Base-by-base conservation (phyloP, 2,329 filamentous ascomycete genomes). In the Gaeumannomyces tritici region DNA sequence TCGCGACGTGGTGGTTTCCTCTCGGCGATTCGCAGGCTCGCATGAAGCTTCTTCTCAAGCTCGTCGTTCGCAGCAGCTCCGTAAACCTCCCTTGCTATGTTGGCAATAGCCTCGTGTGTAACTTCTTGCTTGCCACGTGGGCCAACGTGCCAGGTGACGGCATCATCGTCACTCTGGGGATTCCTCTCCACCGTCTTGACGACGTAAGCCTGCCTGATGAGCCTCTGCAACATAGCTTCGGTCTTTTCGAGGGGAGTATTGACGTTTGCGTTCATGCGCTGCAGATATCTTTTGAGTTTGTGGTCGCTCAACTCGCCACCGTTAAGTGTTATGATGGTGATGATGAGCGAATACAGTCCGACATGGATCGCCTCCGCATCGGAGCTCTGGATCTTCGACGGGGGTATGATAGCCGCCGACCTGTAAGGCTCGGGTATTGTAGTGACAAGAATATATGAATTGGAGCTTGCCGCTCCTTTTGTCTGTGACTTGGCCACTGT, bases 61-160 rank as follows among this genome's bases (percentile, higher is more conserved):
- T 86, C 83, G 3, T 61, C 54, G 15, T 80, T 77, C 1, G 76
- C 76, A 57, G 77, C 76, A 9, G 78, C 77, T 1, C 80, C 83
- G 71, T 85, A 89, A 0, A 88, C 79, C 62, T 81, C 74, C 70
- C 84, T 75, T 4, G 92, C 85, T 65, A 97, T 75, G 0, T 85
- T 86, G 24, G 86, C 84, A 15, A 95, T 89, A 0, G 89, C 90
- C 60, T 86, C 82, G n/a, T 87, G 80, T 0, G 89, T 90, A 47
- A 98, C 84, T 74, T 98, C 95, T 9, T 93, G 81, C 74, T 89
- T 95, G 7, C 90, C 93, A 27, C 95, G 83, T 7, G 91, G 89
- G 0, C 95, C 95, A 18, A 97, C 84, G 62, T 89, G 84, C 82
- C 91, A 99, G 59, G 90, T 92, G 9, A 91, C 80, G 2, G 84